Base-by-base conservation (phyloP, 768 basidiomycete species). In the Royoungia palumana region DNA sequence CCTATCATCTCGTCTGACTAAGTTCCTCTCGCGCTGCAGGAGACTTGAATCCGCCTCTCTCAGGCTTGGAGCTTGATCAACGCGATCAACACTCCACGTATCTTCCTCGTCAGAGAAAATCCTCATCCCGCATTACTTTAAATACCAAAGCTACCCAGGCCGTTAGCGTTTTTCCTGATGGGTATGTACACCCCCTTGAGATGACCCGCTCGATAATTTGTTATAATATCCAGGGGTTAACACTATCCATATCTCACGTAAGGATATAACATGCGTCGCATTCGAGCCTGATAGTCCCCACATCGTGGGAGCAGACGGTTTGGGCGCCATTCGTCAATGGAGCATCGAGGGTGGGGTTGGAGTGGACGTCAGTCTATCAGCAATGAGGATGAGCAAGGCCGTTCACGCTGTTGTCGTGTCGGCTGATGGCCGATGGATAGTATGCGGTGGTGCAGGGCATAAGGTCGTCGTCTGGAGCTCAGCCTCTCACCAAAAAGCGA, bases 381-480 rank as follows among this genome's bases (percentile, higher is more conserved):
- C 16, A 6, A 41, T 40, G 39, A 41, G 4, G 16, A 19, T 25
- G 14, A 21, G 8, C 3, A 35, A 35, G 9, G 20, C 17, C 5
- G 41, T 41, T 34, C n/a, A 27, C n/a, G 19, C 17, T 35, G 12
- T n/a, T 19, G 34, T 13, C 11, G 40, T 11, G 17, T 48, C 47
- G 12, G 20, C 20, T 25, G 47, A 48, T 21, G 40, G 47, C 14
- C 11, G 12, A 27, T 48, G 47, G 47, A 41, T 48, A 20, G 47
- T 48, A 12, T 35, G 28, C 19, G 47, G 47, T 13, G 24, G 27
- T 19, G 4, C 5, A 2, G 34, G 16, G 11, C 20, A 21, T 24
- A 27, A 36, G 21, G 40, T 30, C 20, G 27, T 42, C 27, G 40
- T 42, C 25, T 48, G 40, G 47, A 27, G 27, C 10, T 24, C 47